Evolutionary conservation across 2,329 filamentous ascomycete species (phyloP).

Genomic region (Coniochaeta pulveracea): DNA sequence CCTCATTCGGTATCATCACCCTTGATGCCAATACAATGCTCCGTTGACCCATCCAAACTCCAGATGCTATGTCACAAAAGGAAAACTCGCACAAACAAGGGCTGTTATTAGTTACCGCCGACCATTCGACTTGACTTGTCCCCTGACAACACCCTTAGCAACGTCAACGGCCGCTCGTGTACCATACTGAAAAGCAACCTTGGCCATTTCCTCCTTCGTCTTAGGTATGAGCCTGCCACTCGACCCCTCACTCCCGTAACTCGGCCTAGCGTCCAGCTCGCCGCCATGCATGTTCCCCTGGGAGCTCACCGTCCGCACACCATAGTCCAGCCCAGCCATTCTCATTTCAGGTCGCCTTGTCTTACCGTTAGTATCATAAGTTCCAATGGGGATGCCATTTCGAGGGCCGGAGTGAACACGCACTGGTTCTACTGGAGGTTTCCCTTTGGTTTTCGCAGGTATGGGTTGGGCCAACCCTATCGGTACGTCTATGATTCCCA

Average conservation of each 20-base stretch:
- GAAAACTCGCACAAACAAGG: too few species aligned
- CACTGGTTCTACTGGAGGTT: constrained; percentile 2
- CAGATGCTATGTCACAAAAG: too few species aligned
- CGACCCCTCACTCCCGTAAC: background rate
- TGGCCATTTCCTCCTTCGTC: constrained; percentile 2
- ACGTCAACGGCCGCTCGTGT: background rate
- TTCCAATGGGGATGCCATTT: constrained; percentile 1
- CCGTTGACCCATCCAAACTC: too few species aligned
- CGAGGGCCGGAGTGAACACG: constrained; percentile 1
- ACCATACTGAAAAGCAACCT: constrained; percentile 5
- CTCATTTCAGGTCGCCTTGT: constrained; percentile 7
- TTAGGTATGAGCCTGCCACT: background rate
- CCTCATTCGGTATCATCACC: too few species aligned
- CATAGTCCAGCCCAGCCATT: constrained; percentile 5
- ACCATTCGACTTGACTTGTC: too few species aligned
- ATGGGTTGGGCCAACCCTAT: background rate
- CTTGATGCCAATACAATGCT: too few species aligned
- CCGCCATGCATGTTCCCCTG: background rate
- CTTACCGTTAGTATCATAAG: constrained; percentile 2
- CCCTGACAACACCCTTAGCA: too few species aligned
- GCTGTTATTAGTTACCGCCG: too few species aligned
- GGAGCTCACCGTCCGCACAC: constrained; percentile 2
- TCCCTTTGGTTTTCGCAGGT: constrained; percentile 1
- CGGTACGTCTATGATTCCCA: constrained; percentile 5
- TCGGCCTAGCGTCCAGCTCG: background rate